Conservation (phyloP, 2,329 filamentous ascomycete genomes). For the Rhynchosporium agropyri region DNA sequence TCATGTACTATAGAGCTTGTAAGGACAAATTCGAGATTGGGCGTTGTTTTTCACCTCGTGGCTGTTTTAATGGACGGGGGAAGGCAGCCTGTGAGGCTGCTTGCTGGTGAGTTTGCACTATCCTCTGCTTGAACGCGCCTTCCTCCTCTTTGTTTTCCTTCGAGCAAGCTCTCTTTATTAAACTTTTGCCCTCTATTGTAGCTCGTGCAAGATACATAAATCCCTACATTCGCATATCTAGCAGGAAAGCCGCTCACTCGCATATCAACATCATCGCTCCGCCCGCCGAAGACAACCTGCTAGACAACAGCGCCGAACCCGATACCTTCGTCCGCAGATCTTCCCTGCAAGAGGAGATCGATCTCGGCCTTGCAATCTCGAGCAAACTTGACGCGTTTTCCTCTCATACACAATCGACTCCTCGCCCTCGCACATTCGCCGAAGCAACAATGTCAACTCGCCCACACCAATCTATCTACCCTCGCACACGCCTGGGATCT, state of each 20-base stretch:
- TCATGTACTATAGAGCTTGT: neutral
- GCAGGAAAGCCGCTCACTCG: neutral
- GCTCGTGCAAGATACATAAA: conserved; percentile 1
- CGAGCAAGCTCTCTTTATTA: conserved; percentile 8
- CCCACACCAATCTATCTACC: neutral
- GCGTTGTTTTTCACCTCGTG: neutral
- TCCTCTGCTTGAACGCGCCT: conserved; percentile 6
- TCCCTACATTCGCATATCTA: neutral
- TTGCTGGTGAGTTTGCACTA: conserved; percentile 15
- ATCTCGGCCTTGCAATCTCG: conserved; percentile 17
- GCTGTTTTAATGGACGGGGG: neutral
- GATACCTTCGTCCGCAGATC: conserved; percentile 8
- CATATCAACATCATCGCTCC: conserved; percentile 17
- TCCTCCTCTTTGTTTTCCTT: conserved; percentile 6
- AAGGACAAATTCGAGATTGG: neutral
- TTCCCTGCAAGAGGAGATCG: conserved; percentile 17
- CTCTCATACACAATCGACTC: neutral
- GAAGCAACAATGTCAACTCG: conserved; percentile 16
- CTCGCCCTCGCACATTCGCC: conserved; percentile 15
- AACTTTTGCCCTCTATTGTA: neutral
- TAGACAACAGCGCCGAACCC: neutral
- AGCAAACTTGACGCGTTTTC: conserved; percentile 2
- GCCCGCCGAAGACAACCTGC: neutral
- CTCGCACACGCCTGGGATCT: neutral
- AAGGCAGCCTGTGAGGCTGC: neutral